Conservation (phyloP, 768 basidiomycete species). For the Leccinum fibrillosum region DNA sequence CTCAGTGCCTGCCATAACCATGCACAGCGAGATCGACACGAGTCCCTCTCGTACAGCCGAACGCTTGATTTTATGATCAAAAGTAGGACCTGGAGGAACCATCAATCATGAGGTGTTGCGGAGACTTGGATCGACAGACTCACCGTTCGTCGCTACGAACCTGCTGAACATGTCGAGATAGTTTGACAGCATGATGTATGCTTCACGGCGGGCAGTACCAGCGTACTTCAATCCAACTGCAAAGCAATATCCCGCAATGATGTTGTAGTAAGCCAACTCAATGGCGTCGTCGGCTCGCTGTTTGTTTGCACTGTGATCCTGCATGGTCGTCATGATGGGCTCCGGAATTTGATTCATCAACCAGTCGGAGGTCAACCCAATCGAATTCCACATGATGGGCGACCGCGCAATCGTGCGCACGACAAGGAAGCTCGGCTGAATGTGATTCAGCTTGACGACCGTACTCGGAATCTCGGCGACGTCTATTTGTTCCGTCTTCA, state of each 20-base stretch:
- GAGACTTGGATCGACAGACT: slow-evolving; percentile 23
- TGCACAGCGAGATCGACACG: slow-evolving; percentile 80
- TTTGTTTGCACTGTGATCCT: slow-evolving; percentile 47
- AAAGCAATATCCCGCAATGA: slow-evolving; percentile 89
- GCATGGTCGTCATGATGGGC: slow-evolving; percentile 59
- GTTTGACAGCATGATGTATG: slow-evolving; percentile 76
- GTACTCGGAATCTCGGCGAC: slow-evolving; percentile 87
- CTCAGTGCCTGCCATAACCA: slow-evolving; percentile 98
- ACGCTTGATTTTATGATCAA: slow-evolving; percentile 86
- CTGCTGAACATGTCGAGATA: slow-evolving; percentile 80
- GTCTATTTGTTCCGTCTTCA: slow-evolving; percentile 79
- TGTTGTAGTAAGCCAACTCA: slow-evolving; percentile 89
- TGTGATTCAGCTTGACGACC: slow-evolving; percentile 70
- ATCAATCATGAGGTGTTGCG: slow-evolving; percentile 8
- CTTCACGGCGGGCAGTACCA: slow-evolving; percentile 88
- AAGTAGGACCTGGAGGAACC: slow-evolving; percentile 55
- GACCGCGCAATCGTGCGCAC: slow-evolving; percentile 73
- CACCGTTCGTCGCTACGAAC: slow-evolving; percentile 65
- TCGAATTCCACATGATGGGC: slow-evolving; percentile 83
- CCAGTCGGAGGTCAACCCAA: slow-evolving; percentile 75
- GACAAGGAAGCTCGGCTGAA: slow-evolving; percentile 86
- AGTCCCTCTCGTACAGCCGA: slow-evolving; percentile 84
- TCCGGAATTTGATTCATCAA: slow-evolving; percentile 63
- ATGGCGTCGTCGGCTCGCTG: slow-evolving; percentile 58
- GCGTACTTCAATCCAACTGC: slow-evolving; percentile 91